Conservation (phyloP, 768 basidiomycete genomes). For the Terana coerulea region DNA sequence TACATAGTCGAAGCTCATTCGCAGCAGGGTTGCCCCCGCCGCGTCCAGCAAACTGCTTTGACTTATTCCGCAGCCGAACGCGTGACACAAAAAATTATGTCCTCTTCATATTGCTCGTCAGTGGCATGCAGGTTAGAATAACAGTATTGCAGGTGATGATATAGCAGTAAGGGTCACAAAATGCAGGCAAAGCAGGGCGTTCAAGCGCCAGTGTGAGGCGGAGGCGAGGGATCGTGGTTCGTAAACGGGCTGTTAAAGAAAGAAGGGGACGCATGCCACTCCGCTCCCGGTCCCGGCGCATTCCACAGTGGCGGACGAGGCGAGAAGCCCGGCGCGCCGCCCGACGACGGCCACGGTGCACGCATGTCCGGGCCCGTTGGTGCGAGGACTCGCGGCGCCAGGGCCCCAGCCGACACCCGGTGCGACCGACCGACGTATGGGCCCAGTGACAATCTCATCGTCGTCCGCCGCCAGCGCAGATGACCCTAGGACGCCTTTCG, state of each 20-base stretch:
- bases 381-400: slow-evolving; percentile 40
- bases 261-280: slow-evolving; percentile 47
- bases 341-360: slow-evolving; percentile 42
- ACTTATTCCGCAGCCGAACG: slow-evolving; percentile 12
- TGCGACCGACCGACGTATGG: slow-evolving; percentile 34
- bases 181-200: slow-evolving; percentile 15
- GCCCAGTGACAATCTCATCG: slow-evolving; percentile 67
- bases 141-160: slow-evolving; percentile 26
- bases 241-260: slow-evolving; percentile 49
- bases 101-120: slow-evolving; percentile 26
- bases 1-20: slow-evolving; percentile 88
- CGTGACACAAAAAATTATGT: slow-evolving; percentile 1
- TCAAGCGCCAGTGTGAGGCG: slow-evolving; percentile 34
- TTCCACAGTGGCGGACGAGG: slow-evolving; percentile 25
- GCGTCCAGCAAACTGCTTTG: slow-evolving; percentile 89
- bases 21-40: slow-evolving; percentile 84
- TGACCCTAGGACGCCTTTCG: slow-evolving; percentile 70
- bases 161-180: slow-evolving; percentile 18
- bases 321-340: slow-evolving; percentile 28
- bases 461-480: slow-evolving; percentile 76
- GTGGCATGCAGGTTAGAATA: slow-evolving; percentile 26
- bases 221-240: slow-evolving; percentile 48
- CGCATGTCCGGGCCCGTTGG: slow-evolving; percentile 32
- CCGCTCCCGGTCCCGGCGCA: slow-evolving; percentile 26
- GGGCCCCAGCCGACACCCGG: slow-evolving; percentile 47